Conservation (phyloP, 768 basidiomycete species). For the Stropharia rugosoannulata region DNA sequence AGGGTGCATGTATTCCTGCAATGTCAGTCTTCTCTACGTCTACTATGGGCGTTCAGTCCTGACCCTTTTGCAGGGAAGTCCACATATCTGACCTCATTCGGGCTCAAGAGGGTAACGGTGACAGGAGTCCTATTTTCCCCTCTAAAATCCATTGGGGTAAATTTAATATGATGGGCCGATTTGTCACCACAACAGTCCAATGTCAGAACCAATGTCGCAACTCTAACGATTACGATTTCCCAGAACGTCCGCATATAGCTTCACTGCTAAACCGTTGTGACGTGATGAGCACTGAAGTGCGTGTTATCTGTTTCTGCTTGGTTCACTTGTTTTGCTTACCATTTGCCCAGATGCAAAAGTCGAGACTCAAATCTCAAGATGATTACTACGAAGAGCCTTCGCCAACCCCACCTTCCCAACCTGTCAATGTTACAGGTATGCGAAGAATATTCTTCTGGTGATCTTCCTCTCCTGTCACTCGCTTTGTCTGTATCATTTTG, state of each 20-base stretch:
- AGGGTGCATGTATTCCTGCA: slow-evolving; percentile 85
- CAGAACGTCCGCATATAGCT: slow-evolving; percentile 51
- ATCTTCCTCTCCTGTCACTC: slow-evolving; percentile 13
- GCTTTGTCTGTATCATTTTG: slow-evolving; percentile 14
- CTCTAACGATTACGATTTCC: slow-evolving; percentile 58
- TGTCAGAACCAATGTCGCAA: slow-evolving; percentile 76
- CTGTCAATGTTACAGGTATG: slow-evolving; percentile 44
- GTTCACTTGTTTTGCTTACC: not conserved
- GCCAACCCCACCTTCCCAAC: slow-evolving; percentile 21
- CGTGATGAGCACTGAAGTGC: slow-evolving; percentile 72
- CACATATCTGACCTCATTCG: slow-evolving; percentile 88
- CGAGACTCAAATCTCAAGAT: slow-evolving; percentile 56
- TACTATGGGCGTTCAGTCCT: slow-evolving; percentile 1
- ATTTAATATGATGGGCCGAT: slow-evolving; percentile 88
- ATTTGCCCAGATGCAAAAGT: slow-evolving; percentile 57
- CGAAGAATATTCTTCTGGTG: slow-evolving; percentile 52
- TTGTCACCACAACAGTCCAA: slow-evolving; percentile 73
- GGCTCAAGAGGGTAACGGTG: slow-evolving; percentile 82
- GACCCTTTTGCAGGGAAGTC: slow-evolving; percentile 63
- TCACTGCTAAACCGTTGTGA: slow-evolving; percentile 54
- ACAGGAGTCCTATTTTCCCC: slow-evolving; percentile 63
- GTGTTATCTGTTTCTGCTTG: slow-evolving; percentile 11
- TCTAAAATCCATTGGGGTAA: slow-evolving; percentile 93
- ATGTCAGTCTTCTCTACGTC: slow-evolving; percentile 44
- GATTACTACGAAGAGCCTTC: slow-evolving; percentile 41